phyloP scores from a whole-genome alignment of 2,329 filamentous ascomycete species.

The Thelonectria discophora region DNA sequence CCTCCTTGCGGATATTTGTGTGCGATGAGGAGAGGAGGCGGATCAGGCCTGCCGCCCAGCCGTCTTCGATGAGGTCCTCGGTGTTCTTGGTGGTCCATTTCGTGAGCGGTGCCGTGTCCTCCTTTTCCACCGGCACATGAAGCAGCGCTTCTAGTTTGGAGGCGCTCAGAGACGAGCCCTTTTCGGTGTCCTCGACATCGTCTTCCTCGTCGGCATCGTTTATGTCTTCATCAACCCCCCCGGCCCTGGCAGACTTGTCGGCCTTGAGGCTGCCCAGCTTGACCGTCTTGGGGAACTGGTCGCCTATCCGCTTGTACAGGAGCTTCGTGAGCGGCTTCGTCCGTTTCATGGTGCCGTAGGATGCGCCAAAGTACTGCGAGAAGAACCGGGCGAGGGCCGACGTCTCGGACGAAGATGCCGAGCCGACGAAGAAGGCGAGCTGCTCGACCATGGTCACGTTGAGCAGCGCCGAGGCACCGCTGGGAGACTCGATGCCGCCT shows the following conservation, averaged over 20 bases:
- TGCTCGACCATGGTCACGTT: conserved; percentile 79
- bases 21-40: conserved; percentile 80
- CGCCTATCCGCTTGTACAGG: conserved; percentile 45
- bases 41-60: conserved; percentile 74
- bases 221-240: conserved; percentile 34
- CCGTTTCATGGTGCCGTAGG: conserved; percentile 63
- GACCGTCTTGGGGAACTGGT: conserved; percentile 43
- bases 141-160: conserved; percentile 63
- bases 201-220: conserved; percentile 21
- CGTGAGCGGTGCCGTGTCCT: conserved; percentile 62
- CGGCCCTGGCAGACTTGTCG: conserved; percentile 21
- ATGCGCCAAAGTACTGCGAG: conserved; percentile 63
- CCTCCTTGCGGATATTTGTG: conserved; percentile 80
- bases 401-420: conserved; percentile 54
- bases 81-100: conserved; percentile 81
- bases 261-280: conserved; percentile 38
- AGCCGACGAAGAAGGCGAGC: conserved; percentile 72
- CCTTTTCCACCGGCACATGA: conserved; percentile 54
- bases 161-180: conserved; percentile 41
- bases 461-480: conserved; percentile 64
- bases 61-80: conserved; percentile 82
- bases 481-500: conserved; percentile 38
- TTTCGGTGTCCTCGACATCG: conserved; percentile 8
- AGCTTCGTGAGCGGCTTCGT: conserved; percentile 38
- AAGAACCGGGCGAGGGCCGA: conserved; percentile 66